Percentiles rank a stretch among this genome's conserved stretches.
These are phyloP conservation scores for Polysphondylium violaceum DNA, from an alignment of 78 protist genomes.

Conservation along the genomic window DNA sequence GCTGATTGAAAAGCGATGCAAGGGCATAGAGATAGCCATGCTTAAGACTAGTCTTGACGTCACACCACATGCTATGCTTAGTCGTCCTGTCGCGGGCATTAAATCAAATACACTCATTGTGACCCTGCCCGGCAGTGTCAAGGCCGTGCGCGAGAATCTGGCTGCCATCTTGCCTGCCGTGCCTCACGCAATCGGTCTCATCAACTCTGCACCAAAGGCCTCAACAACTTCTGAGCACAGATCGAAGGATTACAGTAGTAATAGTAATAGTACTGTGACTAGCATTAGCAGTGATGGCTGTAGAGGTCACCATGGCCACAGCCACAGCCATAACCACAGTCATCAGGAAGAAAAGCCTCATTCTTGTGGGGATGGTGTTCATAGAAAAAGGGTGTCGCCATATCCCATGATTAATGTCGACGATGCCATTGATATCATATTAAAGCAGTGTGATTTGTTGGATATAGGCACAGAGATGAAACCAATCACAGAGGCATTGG, in stretches of 20 bases:
- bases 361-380: constrained; percentile 26
- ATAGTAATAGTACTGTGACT: background rate
- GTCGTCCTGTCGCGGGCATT: constrained; percentile 73
- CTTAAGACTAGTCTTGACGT: constrained; percentile 37
- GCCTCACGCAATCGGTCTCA: constrained; percentile 56
- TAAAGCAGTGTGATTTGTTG: constrained; percentile 18
- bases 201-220: background rate
- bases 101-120: constrained; percentile 41
- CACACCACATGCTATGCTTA: constrained; percentile 75
- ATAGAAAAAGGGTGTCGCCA: constrained; percentile 38
- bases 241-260: constrained; percentile 17
- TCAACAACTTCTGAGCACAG: constrained; percentile 17
- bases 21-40: constrained; percentile 75
- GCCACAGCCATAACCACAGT: background rate
- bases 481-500: constrained; percentile 21
- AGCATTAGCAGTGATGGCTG: background rate
- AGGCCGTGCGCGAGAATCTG: constrained; percentile 73
- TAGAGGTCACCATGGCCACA: constrained; percentile 18
- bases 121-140: constrained; percentile 79
- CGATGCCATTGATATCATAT: constrained; percentile 31
- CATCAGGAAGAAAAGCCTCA: too few species aligned
- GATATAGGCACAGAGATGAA: background rate
- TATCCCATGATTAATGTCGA: constrained; percentile 55
- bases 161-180: constrained; percentile 24
- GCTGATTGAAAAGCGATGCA: constrained; percentile 17